Evolutionary conservation across 495 filamentous ascomycete genomes (phyloP).

Genomic region (Aspergillus avenaceus): DNA sequence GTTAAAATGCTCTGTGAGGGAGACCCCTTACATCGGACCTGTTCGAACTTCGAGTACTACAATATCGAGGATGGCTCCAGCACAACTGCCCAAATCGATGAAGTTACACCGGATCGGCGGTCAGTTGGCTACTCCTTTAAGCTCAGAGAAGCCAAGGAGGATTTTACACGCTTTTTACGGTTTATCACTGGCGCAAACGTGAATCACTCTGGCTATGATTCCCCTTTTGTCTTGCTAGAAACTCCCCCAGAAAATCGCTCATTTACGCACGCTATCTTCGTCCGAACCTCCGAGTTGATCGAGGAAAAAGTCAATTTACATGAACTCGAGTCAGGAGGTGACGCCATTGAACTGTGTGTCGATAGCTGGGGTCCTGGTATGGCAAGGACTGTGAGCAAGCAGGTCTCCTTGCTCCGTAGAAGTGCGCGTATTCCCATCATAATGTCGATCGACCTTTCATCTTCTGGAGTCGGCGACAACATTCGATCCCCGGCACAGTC

Average conservation of each 20-base stretch:
- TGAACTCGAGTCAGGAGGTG: constrained; percentile 62
- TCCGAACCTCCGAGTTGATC: constrained; percentile 59
- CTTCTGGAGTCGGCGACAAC: constrained; percentile 26
- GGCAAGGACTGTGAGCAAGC: constrained; percentile 39
- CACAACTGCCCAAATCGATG: constrained; percentile 16
- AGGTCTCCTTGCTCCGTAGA: constrained; percentile 45
- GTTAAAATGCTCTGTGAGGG: constrained; percentile 46
- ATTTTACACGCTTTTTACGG: constrained; percentile 68
- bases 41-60: constrained; percentile 78
- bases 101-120: constrained; percentile 37
- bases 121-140: constrained; percentile 59
- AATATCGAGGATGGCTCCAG: constrained; percentile 56
- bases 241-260: constrained; percentile 61
- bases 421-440: constrained; percentile 66
- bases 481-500: constrained; percentile 14
- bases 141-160: constrained; percentile 67
- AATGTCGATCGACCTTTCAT: constrained; percentile 57
- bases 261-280: constrained; percentile 61
- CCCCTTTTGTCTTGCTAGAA: constrained; percentile 66
- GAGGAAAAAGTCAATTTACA: constrained; percentile 52
- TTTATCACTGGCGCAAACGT: constrained; percentile 56
- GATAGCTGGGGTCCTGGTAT: constrained; percentile 55
- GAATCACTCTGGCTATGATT: constrained; percentile 56
- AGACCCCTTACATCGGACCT: constrained; percentile 54
- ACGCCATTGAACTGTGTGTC: constrained; percentile 69